A percentile compares a stretch with the other conserved stretches of the same genome.
Conservation (phyloP, 2,329 filamentous ascomycete species). For the Akanthomyces lecanii region DNA sequence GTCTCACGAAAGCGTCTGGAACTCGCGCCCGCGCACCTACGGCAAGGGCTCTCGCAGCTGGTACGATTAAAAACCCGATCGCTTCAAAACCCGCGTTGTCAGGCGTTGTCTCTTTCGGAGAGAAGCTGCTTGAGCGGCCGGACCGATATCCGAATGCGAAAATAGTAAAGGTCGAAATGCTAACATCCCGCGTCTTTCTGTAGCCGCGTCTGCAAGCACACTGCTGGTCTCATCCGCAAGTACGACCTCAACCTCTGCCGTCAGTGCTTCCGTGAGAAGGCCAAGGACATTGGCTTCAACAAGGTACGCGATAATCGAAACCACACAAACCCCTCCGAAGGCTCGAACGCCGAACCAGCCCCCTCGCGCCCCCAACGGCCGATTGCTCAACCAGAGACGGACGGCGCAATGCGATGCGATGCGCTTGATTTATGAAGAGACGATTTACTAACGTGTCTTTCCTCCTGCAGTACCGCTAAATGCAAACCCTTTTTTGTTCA, state of each 20-base stretch:
- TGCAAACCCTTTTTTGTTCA: background rate
- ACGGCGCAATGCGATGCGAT: background rate
- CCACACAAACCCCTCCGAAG: background rate
- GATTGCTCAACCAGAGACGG: background rate
- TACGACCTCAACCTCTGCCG: constrained; percentile 91
- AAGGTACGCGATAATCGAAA: constrained; percentile 48
- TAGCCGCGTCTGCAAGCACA: constrained; percentile 78
- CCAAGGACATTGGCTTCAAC: constrained; percentile 68
- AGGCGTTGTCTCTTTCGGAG: background rate
- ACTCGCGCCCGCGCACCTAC: constrained; percentile 94
- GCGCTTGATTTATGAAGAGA: constrained; percentile 12
- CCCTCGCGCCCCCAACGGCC: background rate
- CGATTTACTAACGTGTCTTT: constrained; percentile 19
- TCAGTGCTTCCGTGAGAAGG: constrained; percentile 75
- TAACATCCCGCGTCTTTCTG: constrained; percentile 27
- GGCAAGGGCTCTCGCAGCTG: constrained; percentile 93
- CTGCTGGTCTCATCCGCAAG: constrained; percentile 99
- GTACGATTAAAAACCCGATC: constrained; percentile 52
- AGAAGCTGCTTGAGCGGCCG: background rate
- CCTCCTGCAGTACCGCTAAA: constrained; percentile 36
- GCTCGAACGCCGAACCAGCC: background rate
- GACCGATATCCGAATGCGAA: constrained; percentile 1
- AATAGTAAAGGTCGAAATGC: constrained; percentile 19
- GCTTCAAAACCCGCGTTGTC: background rate
- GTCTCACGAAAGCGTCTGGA: constrained; percentile 94